Evolutionary conservation across 495 filamentous ascomycete genomes (phyloP).

Genomic region (Aspergillus carlsbadensis): DNA sequence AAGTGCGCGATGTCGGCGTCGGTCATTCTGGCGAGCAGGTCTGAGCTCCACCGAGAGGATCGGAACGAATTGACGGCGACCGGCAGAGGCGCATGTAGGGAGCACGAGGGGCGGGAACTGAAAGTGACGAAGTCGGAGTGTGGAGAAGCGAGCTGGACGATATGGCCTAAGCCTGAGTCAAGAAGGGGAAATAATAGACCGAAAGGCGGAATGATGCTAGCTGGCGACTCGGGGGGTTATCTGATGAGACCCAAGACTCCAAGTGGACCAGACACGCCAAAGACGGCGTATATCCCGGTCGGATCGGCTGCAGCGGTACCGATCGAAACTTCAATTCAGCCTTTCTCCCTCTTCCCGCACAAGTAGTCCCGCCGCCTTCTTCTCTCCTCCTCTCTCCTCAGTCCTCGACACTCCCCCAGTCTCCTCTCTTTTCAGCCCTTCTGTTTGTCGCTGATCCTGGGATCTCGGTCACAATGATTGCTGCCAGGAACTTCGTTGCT

Average conservation of each 20-base stretch:
- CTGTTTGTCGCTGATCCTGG: slow-evolving; percentile 26
- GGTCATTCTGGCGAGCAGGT: slow-evolving; percentile 41
- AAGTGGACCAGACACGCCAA: slow-evolving; percentile 7
- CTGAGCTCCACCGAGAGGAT: slow-evolving; percentile 9
- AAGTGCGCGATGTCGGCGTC: slow-evolving; percentile 80
- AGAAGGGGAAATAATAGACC: background rate
- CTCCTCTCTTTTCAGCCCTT: slow-evolving; percentile 28
- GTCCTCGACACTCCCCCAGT: slow-evolving; percentile 14
- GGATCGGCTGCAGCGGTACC: slow-evolving; percentile 40
- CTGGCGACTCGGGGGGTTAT: background rate
- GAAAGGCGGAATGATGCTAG: background rate
- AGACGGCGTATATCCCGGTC: slow-evolving; percentile 28
- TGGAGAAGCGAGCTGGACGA: slow-evolving; percentile 17
- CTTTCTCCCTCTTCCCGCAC: slow-evolving; percentile 21
- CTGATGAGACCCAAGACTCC: slow-evolving; percentile 8
- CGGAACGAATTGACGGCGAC: slow-evolving; percentile 1
- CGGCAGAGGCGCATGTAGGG: slow-evolving; percentile 17
- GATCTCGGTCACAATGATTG: slow-evolving; percentile 54
- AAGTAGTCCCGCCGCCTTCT: slow-evolving; percentile 18
- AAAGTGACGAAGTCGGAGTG: slow-evolving; percentile 1
- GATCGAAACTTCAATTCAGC: slow-evolving; percentile 27
- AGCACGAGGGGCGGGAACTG: background rate
- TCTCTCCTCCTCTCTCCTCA: slow-evolving; percentile 15
- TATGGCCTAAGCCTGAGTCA: slow-evolving; percentile 11
- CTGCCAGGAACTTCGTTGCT: slow-evolving; percentile 54